Base-by-base conservation (phyloP, 139 green algal genomes). In the Diplosphaera chodatii region DNA sequence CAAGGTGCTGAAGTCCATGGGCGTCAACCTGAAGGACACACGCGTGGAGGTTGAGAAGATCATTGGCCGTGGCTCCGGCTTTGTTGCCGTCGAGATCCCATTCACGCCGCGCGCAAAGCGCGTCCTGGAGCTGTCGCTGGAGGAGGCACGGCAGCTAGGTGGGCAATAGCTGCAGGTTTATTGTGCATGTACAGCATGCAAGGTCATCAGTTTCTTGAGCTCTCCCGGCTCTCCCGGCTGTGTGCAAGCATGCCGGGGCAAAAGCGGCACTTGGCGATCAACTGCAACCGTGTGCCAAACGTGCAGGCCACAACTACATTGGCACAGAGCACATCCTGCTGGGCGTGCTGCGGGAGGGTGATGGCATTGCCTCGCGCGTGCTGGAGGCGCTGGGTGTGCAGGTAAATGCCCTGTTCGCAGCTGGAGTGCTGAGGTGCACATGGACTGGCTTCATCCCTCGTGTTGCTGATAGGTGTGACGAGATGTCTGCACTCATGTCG, bases 271-370 rank as follows among this genome's bases (percentile, higher is more conserved):
- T n/a, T n/a, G n/a, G n/a, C n/a, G n/a, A n/a, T n/a, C n/a, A n/a
- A n/a, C n/a, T n/a, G n/a, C n/a, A n/a, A n/a, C n/a, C n/a, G 59
- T 20, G 25, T 2, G 59, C 32, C 32, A 56, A 67, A 32, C 41
- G 3, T 68, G 80, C 81, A 96, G 91, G 94, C 67, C 95, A 99
- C 91, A 98, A 98, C 84, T 99, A 99, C 92, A 99, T 99, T 66
- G 95, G 95, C 70, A 99, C 95, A 0, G 95, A 99, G 89, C 95
- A 99, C 89, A 95, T 99, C 55, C 84, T 99, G 78, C 83, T 99
- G 67, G 96, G 96, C 63, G 86, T 99, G 29, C 86, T 99, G 67
- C 85, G 93, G 34, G 96, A 99, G 85, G 94, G 94, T 56, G 95
- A 99, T 86, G 96, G 96, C 63, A 94, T 99, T 18, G 96, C 96